Percentiles rank a stretch among this genome's conserved stretches.
Evolutionary conservation across 2,329 filamentous ascomycete genomes (phyloP).

Genomic region (Aspergillus sp.): DNA sequence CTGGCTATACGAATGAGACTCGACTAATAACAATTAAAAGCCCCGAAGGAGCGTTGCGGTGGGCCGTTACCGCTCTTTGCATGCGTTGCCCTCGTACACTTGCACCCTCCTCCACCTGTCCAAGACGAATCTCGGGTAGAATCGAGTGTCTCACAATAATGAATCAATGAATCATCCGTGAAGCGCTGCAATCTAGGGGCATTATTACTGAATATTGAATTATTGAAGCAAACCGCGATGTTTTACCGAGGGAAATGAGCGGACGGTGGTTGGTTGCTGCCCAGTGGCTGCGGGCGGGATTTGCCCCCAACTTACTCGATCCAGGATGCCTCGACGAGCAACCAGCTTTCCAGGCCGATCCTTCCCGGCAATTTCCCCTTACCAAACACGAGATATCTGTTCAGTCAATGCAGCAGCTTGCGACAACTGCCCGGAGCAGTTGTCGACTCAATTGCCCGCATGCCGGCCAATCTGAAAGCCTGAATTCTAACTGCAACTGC

Average conservation of each 20-base stretch:
- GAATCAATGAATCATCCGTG: neutral
- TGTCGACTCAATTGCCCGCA: no score
- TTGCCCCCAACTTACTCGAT: neutral
- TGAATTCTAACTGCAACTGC: neutral
- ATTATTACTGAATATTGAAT: neutral
- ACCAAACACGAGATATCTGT: neutral
- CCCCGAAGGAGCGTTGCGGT: conserved; percentile 18
- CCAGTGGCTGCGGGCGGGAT: neutral
- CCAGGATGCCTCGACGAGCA: neutral
- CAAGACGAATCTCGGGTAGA: neutral
- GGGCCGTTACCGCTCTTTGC: conserved; percentile 13
- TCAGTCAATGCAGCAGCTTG: no score
- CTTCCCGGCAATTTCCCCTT: neutral
- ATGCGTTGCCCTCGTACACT: no score
- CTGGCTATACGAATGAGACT: conserved; percentile 7
- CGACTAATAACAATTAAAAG: conserved; percentile 16
- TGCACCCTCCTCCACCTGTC: no score
- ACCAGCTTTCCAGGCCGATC: neutral
- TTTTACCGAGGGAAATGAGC: neutral
- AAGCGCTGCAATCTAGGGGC: no score
- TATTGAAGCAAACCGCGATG: neutral
- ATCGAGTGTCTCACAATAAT: neutral
- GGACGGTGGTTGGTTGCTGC: no score
- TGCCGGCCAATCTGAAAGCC: no score
- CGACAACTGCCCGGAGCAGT: no score